Percentiles rank a stretch among this genome's conserved stretches.
Evolutionary conservation across 345 rosid genomes (phyloP).

Genomic region (Salix brachista): DNA sequence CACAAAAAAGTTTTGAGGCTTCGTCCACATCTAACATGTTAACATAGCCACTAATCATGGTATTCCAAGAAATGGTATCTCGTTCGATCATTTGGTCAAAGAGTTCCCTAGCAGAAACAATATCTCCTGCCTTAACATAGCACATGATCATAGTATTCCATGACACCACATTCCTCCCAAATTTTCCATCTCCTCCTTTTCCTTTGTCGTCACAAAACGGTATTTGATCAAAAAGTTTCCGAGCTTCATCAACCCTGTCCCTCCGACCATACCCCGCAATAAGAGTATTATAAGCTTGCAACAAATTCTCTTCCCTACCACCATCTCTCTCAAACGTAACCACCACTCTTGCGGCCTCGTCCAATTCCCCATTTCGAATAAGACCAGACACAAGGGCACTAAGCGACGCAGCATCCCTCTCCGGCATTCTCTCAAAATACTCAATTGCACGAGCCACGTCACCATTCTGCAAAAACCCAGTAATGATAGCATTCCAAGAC

Average conservation of each 20-base stretch:
- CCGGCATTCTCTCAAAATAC: constrained; percentile 50
- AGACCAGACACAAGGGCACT: constrained; percentile 67
- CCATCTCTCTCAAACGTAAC: constrained; percentile 19
- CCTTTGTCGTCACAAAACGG: constrained; percentile 23
- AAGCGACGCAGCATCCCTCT: constrained; percentile 43
- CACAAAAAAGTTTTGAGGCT: constrained; percentile 45
- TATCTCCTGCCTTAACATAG: constrained; percentile 55
- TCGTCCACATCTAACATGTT: constrained; percentile 44
- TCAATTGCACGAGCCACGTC: constrained; percentile 41
- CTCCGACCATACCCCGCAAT: constrained; percentile 70
- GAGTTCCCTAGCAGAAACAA: constrained; percentile 49
- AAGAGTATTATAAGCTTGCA: constrained; percentile 66
- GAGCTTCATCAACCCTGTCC: constrained; percentile 54
- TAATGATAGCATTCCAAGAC: constrained; percentile 60
- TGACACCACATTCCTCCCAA: constrained; percentile 53
- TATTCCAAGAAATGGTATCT: constrained; percentile 72
- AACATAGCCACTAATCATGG: constrained; percentile 66
- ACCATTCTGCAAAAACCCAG: constrained; percentile 55
- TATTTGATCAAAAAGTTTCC: constrained; percentile 49
- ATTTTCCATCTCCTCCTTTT: constrained; percentile 13
- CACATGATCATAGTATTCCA: constrained; percentile 84
- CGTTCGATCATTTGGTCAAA: constrained; percentile 55
- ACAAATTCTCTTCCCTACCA: constrained; percentile 34
- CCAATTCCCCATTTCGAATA: constrained; percentile 46
- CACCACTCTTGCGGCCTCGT: constrained; percentile 52